These are phyloP conservation scores for Scytalidium sp. DNA, from an alignment of 2,329 filamentous ascomycete species.

Conservation along the genomic window DNA sequence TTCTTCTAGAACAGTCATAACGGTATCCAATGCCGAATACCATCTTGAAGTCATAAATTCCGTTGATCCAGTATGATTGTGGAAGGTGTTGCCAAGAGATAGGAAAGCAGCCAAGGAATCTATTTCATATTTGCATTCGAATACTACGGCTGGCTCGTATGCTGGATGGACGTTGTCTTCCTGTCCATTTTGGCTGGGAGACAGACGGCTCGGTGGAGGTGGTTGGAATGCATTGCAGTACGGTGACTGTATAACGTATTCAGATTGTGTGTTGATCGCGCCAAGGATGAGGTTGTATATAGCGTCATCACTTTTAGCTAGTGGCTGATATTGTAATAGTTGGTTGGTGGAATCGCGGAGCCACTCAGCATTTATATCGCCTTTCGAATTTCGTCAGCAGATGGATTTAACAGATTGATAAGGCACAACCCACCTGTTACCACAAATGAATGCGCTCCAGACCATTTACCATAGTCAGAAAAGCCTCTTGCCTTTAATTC, in stretches of 20 bases:
- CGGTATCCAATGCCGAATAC: slow-evolving; percentile 71
- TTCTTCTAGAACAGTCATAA: slow-evolving; percentile 71
- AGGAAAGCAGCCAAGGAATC: slow-evolving; percentile 94
- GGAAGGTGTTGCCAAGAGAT: slow-evolving; percentile 79
- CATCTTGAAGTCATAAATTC: slow-evolving; percentile 78
- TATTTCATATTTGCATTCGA: slow-evolving; percentile 98
- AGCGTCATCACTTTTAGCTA: slow-evolving; percentile 76
- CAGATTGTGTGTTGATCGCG: slow-evolving; percentile 92
- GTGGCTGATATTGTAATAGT: slow-evolving; percentile 79
- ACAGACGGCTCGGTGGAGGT: slow-evolving; percentile 75
- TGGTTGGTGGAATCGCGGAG: slow-evolving; percentile 92
- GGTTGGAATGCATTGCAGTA: slow-evolving; percentile 99
- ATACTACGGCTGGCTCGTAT: slow-evolving; percentile 82
- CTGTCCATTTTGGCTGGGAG: slow-evolving; percentile 73
- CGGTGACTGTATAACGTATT: slow-evolving; percentile 90
- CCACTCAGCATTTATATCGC: slow-evolving; percentile 93
- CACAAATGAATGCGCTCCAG: slow-evolving; percentile 85
- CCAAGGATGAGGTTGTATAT: slow-evolving; percentile 82
- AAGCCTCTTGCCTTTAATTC: slow-evolving; percentile 35
- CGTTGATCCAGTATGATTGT: slow-evolving; percentile 72
- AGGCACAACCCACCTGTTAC: slow-evolving; percentile 56
- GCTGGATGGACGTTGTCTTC: slow-evolving; percentile 80
- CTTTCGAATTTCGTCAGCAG: not conserved
- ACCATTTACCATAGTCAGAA: slow-evolving; percentile 64
- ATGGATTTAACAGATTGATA: not conserved